Conservation (phyloP, 768 basidiomycete species). For the Suillus lakei region DNA sequence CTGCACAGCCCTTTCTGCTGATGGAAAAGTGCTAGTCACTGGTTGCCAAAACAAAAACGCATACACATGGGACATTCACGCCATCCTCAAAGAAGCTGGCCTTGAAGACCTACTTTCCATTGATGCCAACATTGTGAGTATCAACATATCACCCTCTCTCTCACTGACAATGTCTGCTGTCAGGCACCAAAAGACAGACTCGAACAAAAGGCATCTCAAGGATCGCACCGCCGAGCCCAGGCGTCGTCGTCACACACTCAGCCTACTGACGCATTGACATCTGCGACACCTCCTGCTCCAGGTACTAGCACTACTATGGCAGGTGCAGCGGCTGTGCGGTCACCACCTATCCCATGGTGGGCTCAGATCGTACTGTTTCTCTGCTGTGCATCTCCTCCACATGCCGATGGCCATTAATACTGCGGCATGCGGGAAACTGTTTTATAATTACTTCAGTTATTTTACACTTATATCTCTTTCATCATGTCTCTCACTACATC, state of each 20-base stretch:
- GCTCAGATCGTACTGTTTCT: neutral
- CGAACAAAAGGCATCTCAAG: too few relatives aligned
- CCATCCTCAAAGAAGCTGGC: neutral
- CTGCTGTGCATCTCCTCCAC: neutral
- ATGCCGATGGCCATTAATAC: neutral
- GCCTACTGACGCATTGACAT: neutral
- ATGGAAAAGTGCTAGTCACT: neutral
- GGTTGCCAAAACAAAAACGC: rapidly evolving
- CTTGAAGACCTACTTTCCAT: too few relatives aligned
- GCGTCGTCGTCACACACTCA: neutral
- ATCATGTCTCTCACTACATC: neutral
- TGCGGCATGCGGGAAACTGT: neutral
- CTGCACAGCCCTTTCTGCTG: neutral
- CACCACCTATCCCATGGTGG: neutral
- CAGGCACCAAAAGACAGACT: too few relatives aligned
- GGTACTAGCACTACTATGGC: neutral
- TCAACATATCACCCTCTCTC: too few relatives aligned
- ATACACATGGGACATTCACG: neutral
- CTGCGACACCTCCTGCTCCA: neutral
- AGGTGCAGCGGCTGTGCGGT: neutral
- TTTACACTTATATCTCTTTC: neutral
- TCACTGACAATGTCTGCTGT: too few relatives aligned
- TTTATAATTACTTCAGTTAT: neutral
- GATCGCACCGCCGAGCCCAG: too few relatives aligned
- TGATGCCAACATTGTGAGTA: too few relatives aligned